These are phyloP conservation scores for Begonia loranthoides DNA, from an alignment of 306 rosid genomes.

Conservation along the genomic window DNA sequence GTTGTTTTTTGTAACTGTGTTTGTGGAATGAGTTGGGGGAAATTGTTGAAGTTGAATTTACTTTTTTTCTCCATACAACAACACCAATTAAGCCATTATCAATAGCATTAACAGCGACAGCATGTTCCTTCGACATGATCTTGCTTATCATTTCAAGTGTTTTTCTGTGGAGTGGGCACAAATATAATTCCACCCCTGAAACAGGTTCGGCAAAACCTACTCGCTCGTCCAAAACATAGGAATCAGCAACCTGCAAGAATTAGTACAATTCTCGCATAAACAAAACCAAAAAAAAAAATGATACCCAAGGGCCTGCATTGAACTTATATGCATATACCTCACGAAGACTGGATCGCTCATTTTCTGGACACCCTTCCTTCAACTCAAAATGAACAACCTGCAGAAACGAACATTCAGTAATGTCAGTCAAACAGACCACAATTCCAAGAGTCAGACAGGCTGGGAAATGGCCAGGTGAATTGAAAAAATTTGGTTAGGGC, in stretches of 20 bases:
- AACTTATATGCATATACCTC: conserved; percentile 39
- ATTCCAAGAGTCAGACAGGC: too few relatives aligned
- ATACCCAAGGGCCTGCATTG: neutral
- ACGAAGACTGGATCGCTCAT: conserved; percentile 31
- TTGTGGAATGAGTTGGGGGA: conserved; percentile 84
- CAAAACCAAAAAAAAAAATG: neutral
- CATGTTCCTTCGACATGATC: conserved; percentile 57
- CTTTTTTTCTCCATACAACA: conserved; percentile 87
- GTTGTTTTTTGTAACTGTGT: conserved; percentile 58
- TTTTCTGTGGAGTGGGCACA: conserved; percentile 80
- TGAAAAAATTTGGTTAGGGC: too few relatives aligned
- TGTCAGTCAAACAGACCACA: too few relatives aligned
- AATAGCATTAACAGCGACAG: conserved; percentile 64
- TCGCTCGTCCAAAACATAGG: conserved; percentile 66
- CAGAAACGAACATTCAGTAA: conserved; percentile 1
- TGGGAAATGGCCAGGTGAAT: too few relatives aligned
- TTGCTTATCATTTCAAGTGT: conserved; percentile 72
- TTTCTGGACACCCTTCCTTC: conserved; percentile 29
- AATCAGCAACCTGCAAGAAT: conserved; percentile 53
- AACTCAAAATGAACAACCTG: conserved; percentile 75
- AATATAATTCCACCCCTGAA: conserved; percentile 72
- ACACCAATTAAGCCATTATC: conserved; percentile 92
- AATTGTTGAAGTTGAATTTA: conserved; percentile 37
- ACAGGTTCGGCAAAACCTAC: conserved; percentile 91
- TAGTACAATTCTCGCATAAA: neutral